Conservation (phyloP, 169 alveolate species). For the Cryptosporidium muris region DNA sequence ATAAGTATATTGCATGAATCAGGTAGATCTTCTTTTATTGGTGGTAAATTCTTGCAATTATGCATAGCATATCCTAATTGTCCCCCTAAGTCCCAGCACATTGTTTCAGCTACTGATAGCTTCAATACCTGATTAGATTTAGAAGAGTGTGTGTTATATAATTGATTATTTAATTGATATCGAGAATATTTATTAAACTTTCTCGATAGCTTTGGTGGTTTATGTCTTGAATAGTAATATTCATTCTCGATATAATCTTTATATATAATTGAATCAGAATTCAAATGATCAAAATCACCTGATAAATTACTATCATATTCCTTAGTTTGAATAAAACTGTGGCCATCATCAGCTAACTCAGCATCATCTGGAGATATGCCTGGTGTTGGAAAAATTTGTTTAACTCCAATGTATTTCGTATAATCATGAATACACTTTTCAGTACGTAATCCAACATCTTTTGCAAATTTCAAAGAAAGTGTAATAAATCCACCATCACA, state of each 20-base stretch:
- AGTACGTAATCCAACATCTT: constrained; percentile 53
- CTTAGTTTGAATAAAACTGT: constrained; percentile 36
- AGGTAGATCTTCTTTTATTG: constrained; percentile 52
- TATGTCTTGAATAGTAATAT: background rate
- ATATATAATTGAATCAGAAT: constrained; percentile 4
- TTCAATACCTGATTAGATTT: no score
- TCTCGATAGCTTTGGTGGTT: no score
- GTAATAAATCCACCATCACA: constrained; percentile 67
- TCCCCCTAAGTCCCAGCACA: constrained; percentile 69
- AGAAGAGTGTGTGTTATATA: no score
- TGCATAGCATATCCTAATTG: constrained; percentile 56
- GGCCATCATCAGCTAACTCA: constrained; percentile 61
- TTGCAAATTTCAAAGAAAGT: constrained; percentile 55
- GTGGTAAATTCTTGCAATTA: constrained; percentile 8
- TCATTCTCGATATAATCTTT: background rate
- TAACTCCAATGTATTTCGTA: constrained; percentile 3
- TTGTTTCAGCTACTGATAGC: constrained; percentile 5
- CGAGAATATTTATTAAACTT: no score
- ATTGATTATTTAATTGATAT: no score
- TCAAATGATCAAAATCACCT: background rate
- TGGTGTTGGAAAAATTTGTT: constrained; percentile 37
- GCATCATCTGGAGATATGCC: constrained; percentile 23
- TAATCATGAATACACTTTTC: constrained; percentile 52
- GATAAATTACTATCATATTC: background rate
- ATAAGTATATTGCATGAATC: constrained; percentile 25